Evolutionary conservation across 2,329 filamentous ascomycete species (phyloP).

Genomic region (Tolypocladium endophyticum): DNA sequence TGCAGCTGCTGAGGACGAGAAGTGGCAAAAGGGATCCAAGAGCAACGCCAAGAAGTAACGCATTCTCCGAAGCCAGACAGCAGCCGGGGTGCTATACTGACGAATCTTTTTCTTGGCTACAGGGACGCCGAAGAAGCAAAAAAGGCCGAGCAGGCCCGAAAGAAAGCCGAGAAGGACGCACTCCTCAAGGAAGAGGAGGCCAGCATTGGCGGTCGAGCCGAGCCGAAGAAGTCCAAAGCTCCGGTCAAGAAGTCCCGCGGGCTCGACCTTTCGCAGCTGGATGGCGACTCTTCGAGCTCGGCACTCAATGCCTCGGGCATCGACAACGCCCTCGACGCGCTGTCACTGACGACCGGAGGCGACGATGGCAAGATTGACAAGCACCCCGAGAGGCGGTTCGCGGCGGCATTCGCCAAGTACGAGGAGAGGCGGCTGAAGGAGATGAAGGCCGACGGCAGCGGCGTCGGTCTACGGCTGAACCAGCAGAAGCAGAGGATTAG

Average conservation of each 20-base stretch:
- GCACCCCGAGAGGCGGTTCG: constrained; percentile 80
- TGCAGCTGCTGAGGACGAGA: constrained; percentile 55
- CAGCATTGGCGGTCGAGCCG: constrained; percentile 41
- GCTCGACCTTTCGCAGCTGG: constrained; percentile 66
- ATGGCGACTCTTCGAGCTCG: constrained; percentile 44
- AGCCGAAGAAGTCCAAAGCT: constrained; percentile 57
- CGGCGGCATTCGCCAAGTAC: constrained; percentile 73
- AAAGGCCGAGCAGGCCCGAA: constrained; percentile 75
- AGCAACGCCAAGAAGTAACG: constrained; percentile 78
- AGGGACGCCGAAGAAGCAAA: constrained; percentile 41
- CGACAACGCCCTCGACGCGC: constrained; percentile 84
- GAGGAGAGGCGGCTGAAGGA: constrained; percentile 74
- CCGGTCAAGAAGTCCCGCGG: constrained; percentile 61
- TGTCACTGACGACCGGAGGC: constrained; percentile 51
- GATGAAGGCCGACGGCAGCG: constrained; percentile 70
- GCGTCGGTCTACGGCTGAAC: constrained; percentile 62
- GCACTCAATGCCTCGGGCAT: constrained; percentile 77
- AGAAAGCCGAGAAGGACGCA: constrained; percentile 88
- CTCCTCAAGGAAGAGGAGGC: constrained; percentile 75
- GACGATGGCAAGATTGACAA: constrained; percentile 65
- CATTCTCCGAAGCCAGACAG: constrained; percentile 12
- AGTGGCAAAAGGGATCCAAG: constrained; percentile 85
- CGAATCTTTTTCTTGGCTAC: neutral
- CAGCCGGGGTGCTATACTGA: neutral
- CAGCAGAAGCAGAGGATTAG: constrained; percentile 75